Percentiles rank a stretch among this genome's conserved stretches.
Conservation (phyloP, 352 stramenopile species). For the Phytophthora multivora region DNA sequence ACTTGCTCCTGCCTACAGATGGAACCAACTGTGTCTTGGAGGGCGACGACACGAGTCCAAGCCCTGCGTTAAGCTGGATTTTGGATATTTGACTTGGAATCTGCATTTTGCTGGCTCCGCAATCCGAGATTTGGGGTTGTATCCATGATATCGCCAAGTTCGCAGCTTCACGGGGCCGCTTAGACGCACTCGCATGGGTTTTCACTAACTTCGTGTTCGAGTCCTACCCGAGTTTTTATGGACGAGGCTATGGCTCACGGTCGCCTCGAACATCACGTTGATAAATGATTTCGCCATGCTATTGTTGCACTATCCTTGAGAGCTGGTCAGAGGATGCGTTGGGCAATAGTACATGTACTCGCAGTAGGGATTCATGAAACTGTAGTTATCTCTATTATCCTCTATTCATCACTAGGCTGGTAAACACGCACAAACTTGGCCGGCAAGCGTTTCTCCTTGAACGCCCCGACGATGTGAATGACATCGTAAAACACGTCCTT, state of each 20-base stretch:
- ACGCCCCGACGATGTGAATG: constrained; percentile 57
- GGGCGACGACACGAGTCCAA: neutral
- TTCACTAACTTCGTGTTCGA: neutral
- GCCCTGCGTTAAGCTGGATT: constrained; percentile 10
- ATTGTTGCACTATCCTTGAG: neutral
- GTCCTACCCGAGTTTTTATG: neutral
- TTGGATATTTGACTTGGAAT: constrained; percentile 5
- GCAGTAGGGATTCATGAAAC: too few relatives aligned
- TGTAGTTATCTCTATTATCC: constrained; percentile 17
- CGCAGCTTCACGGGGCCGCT: neutral
- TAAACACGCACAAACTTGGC: constrained; percentile 60
- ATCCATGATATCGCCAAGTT: too few relatives aligned
- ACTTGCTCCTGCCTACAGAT: neutral
- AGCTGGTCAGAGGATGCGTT: neutral
- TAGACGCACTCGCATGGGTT: neutral
- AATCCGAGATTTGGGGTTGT: constrained; percentile 2
- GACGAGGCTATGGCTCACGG: neutral
- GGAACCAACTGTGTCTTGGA: constrained; percentile 5
- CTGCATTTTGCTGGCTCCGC: neutral
- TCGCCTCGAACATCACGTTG: neutral
- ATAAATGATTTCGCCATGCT: constrained; percentile 3
- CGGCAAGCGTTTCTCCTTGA: constrained; percentile 66
- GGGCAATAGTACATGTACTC: too few relatives aligned
- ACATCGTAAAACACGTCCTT: constrained; percentile 64
- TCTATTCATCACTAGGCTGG: constrained; percentile 25